Evolutionary conservation across 257 asterid species (phyloP).

Genomic region (Solanum ossicruentum): DNA sequence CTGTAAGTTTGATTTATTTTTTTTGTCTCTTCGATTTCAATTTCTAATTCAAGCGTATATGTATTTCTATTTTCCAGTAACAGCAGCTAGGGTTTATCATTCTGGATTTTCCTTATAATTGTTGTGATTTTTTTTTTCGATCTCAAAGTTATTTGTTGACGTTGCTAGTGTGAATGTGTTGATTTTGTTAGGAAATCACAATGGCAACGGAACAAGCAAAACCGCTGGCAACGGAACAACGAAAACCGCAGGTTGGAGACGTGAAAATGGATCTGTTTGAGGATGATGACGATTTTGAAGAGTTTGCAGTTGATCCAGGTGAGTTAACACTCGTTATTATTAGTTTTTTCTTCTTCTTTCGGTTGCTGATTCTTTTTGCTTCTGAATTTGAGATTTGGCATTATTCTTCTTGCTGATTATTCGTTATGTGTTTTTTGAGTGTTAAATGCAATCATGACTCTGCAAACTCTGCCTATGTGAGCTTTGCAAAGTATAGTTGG

Average conservation of each 20-base stretch:
- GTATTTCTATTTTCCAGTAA: background rate
- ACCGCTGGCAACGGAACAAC: slow-evolving; percentile 13
- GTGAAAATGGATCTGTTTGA: slow-evolving; percentile 69
- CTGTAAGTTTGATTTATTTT: background rate
- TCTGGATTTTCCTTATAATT: background rate
- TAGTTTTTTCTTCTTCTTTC: background rate
- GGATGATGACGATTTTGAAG: slow-evolving; percentile 86
- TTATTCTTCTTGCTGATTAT: too few species aligned
- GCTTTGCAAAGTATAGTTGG: background rate
- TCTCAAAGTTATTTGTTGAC: background rate
- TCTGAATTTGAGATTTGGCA: background rate
- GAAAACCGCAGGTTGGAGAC: slow-evolving; percentile 14
- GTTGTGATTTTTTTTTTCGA: background rate
- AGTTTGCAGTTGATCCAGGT: slow-evolving; percentile 67
- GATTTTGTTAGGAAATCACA: background rate
- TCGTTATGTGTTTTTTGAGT: background rate
- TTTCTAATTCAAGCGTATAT: background rate
- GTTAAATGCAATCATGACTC: background rate
- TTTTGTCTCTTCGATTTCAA: background rate
- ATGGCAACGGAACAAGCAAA: slow-evolving; percentile 75
- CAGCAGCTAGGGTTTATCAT: background rate
- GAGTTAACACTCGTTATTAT: background rate
- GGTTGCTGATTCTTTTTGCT: background rate
- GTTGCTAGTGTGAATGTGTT: background rate
- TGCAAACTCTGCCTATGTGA: background rate